Percentiles rank a stretch among this genome's conserved stretches.
Conservation (phyloP, 2,329 filamentous ascomycete species). For the Aspergillus cejpii region DNA sequence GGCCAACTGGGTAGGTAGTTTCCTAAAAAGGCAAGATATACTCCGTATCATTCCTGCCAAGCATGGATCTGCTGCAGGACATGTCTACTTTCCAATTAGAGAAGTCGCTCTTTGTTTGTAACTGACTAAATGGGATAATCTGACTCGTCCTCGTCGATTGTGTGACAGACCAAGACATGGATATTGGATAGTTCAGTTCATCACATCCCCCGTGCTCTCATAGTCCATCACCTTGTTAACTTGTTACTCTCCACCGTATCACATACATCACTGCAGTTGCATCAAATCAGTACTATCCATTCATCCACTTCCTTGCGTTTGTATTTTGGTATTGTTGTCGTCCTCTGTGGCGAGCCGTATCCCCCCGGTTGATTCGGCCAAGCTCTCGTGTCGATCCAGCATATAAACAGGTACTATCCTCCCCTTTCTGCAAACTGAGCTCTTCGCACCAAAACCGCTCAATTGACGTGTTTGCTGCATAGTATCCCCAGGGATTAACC, state of each 20-base stretch:
- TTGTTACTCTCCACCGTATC: background rate
- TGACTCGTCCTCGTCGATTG: background rate
- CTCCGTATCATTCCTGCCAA: conserved; percentile 8
- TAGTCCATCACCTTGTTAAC: no score
- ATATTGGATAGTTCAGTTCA: background rate
- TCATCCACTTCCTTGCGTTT: background rate
- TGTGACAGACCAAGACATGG: background rate
- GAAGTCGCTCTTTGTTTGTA: background rate
- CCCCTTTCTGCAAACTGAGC: background rate
- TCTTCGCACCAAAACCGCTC: background rate
- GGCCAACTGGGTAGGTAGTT: background rate
- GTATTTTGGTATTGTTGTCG: background rate
- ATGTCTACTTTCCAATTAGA: background rate
- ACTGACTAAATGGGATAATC: background rate
- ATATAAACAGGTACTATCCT: background rate
- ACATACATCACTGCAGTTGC: background rate
- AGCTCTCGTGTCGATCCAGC: background rate
- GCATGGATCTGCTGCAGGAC: conserved; percentile 10
- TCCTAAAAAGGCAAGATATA: background rate
- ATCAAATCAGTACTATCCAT: background rate
- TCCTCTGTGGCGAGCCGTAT: background rate
- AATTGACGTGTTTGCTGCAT: background rate
- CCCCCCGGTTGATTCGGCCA: background rate
- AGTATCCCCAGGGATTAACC: background rate
- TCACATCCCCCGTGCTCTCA: no score